Conservation (phyloP, 164 flowering plant species). For the Protea cynaroides region DNA sequence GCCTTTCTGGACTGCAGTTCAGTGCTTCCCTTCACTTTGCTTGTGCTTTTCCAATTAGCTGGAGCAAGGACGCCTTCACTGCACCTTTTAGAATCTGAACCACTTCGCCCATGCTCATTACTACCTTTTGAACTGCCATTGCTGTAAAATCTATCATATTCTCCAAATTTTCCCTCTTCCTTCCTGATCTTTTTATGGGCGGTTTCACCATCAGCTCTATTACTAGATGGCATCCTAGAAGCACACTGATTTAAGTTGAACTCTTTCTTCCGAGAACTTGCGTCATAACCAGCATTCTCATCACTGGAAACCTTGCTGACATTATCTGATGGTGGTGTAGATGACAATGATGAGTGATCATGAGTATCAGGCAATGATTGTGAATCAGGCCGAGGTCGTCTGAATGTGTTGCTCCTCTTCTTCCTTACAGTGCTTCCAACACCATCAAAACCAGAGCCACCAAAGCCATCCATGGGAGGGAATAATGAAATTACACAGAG, state of each 20-base stretch:
- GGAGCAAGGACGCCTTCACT: conserved; percentile 66
- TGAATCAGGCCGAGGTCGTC: conserved; percentile 16
- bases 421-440: conserved; percentile 21
- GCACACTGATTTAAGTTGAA: conserved; percentile 43
- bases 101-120: conserved; percentile 17
- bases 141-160: conserved; percentile 6
- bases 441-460: conserved; percentile 27
- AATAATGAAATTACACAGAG: background rate
- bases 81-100: conserved; percentile 29
- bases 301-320: conserved; percentile 46
- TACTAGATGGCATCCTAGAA: conserved; percentile 18
- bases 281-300: conserved; percentile 35
- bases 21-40: conserved; percentile 23
- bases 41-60: conserved; percentile 45
- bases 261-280: conserved; percentile 38
- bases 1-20: conserved; percentile 22
- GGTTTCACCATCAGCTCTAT: conserved; percentile 31
- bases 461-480: conserved; percentile 47
- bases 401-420: too few species aligned
- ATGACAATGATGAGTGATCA: conserved; percentile 11
- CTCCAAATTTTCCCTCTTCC: conserved; percentile 21
- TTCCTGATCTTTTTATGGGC: conserved; percentile 19
- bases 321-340: conserved; percentile 52
- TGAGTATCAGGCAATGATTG: conserved; percentile 24
- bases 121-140: conserved; percentile 14